Percentiles rank a stretch among this genome's conserved stretches.
phyloP scores from a whole-genome alignment of 768 basidiomycete species.

The Sistotremastrum niveocremeum region DNA sequence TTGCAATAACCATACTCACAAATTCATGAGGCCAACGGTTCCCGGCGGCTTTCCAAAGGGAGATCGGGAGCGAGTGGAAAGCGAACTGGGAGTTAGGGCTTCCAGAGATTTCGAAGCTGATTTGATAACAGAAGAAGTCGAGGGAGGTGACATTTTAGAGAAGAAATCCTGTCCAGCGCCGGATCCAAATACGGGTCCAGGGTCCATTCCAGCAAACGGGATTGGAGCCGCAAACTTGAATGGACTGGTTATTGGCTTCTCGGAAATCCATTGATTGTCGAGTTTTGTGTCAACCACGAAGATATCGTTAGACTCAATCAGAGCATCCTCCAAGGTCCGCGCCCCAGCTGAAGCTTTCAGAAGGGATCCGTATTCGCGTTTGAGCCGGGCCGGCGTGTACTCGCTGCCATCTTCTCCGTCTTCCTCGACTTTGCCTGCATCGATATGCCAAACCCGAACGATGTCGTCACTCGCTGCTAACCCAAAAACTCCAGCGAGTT shows the following conservation, averaged over 20 bases:
- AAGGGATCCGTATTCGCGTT: background rate
- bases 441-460: slow-evolving; percentile 51
- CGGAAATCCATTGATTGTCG: slow-evolving; percentile 40
- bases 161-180: slow-evolving; percentile 41
- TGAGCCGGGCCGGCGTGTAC: slow-evolving; percentile 5
- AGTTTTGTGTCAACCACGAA: slow-evolving; percentile 68
- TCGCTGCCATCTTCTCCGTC: slow-evolving; percentile 3
- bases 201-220: too few relatives aligned
- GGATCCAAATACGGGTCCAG: background rate
- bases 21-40: slow-evolving; percentile 77
- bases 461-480: background rate
- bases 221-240: slow-evolving; percentile 13
- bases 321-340: slow-evolving; percentile 43
- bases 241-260: slow-evolving; percentile 14
- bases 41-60: slow-evolving; percentile 30
- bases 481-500: slow-evolving; percentile 8
- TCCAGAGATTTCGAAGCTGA: slow-evolving; percentile 1
- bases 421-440: slow-evolving; percentile 17
- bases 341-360: slow-evolving; percentile 23
- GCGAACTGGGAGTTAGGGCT: background rate
- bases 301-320: slow-evolving; percentile 46
- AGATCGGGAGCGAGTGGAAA: background rate
- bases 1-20: slow-evolving; percentile 34
- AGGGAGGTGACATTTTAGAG: slow-evolving; percentile 6
- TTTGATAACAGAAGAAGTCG: slow-evolving; percentile 1